Conservation (phyloP, 139 green algal genomes). For the Haematococcus lacustris region DNA sequence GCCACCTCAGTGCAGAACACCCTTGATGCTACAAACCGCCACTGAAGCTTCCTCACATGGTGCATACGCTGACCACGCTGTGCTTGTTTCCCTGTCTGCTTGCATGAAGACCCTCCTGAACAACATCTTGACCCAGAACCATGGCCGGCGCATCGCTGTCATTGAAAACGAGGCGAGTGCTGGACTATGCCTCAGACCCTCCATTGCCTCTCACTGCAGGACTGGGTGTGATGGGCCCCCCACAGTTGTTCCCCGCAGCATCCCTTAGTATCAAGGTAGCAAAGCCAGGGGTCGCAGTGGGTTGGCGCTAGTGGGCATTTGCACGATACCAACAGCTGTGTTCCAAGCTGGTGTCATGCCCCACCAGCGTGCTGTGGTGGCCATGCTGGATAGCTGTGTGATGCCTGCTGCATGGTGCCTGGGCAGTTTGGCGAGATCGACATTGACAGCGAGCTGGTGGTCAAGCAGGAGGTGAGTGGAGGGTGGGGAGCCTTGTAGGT, state of each 20-base stretch:
- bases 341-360: too few relatives aligned
- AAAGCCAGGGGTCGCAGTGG: background rate
- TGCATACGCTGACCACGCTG: slow-evolving; percentile 18
- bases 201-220: too few relatives aligned
- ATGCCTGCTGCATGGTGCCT: too few relatives aligned
- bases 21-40: background rate
- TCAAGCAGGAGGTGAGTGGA: slow-evolving; percentile 40
- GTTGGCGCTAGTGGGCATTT: too few relatives aligned
- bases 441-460: slow-evolving; percentile 84
- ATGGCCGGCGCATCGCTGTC: slow-evolving; percentile 85
- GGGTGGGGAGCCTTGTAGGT: too few relatives aligned
- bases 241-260: too few relatives aligned
- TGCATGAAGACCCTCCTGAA: slow-evolving; percentile 80
- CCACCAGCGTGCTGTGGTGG: background rate
- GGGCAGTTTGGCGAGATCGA: slow-evolving; percentile 94
- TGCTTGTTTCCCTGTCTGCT: background rate
- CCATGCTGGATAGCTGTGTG: background rate
- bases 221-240: background rate
- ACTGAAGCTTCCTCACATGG: background rate
- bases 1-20: background rate
- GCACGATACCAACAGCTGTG: too few relatives aligned
- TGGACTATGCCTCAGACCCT: too few relatives aligned
- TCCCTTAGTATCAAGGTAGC: background rate
- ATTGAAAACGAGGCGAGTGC: slow-evolving; percentile 47
- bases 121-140: slow-evolving; percentile 74